Conservation (phyloP, 352 stramenopile genomes). For the Phytophthora sp. region DNA sequence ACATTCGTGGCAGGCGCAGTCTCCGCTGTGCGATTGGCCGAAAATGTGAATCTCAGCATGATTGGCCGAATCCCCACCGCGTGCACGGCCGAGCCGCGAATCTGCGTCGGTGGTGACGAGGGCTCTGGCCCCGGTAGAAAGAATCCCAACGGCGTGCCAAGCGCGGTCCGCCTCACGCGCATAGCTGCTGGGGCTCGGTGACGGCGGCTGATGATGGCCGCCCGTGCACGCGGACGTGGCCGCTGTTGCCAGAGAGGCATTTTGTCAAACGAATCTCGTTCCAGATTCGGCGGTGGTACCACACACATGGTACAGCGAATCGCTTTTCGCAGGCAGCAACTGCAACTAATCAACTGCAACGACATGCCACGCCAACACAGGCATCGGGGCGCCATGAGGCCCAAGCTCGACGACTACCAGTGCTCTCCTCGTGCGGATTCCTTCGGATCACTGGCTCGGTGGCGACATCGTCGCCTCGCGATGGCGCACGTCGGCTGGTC, state of each 20-base stretch:
- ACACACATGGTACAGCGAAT: conserved; percentile 4
- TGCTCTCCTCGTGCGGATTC: no score
- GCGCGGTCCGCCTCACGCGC: conserved; percentile 14
- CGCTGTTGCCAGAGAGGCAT: background rate
- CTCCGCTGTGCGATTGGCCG: conserved; percentile 3
- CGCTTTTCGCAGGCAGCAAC: conserved; percentile 13
- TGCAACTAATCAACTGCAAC: conserved; percentile 31
- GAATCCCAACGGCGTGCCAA: conserved; percentile 25
- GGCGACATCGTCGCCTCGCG: conserved; percentile 1
- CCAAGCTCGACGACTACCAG: no score
- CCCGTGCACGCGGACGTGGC: no score
- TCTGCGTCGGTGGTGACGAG: conserved; percentile 25
- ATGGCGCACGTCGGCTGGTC: conserved; percentile 7
- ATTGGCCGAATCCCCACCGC: conserved; percentile 20
- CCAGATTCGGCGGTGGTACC: conserved; percentile 10
- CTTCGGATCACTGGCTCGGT: conserved; percentile 6
- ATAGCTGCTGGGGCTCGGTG: conserved; percentile 13
- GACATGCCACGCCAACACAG: background rate
- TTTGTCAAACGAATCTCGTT: conserved; percentile 27
- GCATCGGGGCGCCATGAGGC: no score
- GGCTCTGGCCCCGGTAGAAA: conserved; percentile 17
- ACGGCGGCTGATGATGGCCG: background rate
- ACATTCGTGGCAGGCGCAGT: conserved; percentile 13
- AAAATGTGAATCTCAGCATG: conserved; percentile 19
- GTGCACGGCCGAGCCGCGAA: conserved; percentile 22